Conservation (phyloP, 2,329 filamentous ascomycete genomes). For the Fusarium tanahbumbuense region DNA sequence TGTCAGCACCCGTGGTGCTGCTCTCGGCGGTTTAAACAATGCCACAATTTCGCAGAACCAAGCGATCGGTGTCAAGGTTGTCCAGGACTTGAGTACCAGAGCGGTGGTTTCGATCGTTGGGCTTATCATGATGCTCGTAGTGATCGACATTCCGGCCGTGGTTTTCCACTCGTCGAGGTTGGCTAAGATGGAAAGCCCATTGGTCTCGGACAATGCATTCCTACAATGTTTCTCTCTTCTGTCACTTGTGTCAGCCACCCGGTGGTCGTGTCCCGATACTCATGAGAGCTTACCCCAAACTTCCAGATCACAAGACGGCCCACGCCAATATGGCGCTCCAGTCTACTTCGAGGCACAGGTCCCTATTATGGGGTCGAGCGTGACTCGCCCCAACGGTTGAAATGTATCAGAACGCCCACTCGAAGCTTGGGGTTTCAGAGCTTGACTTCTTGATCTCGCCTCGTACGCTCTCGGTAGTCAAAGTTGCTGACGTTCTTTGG, state of each 20-base stretch:
- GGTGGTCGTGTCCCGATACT: conserved; percentile 12
- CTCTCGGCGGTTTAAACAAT: conserved; percentile 39
- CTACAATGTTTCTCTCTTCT: conserved; percentile 34
- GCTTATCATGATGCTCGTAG: conserved; percentile 51
- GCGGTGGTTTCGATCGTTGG: conserved; percentile 46
- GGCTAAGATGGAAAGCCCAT: conserved; percentile 49
- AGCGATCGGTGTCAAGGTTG: conserved; percentile 39
- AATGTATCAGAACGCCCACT: conserved; percentile 54
- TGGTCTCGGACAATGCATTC: conserved; percentile 51
- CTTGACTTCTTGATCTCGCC: neutral
- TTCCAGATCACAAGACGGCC: conserved; percentile 50
- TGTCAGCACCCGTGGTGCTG: conserved; percentile 50
- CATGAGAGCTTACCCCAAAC: conserved; percentile 44
- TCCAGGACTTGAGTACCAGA: conserved; percentile 46
- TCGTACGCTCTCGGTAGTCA: conserved; percentile 47
- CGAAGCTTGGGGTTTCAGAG: conserved; percentile 18
- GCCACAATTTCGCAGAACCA: conserved; percentile 35
- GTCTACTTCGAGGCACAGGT: conserved; percentile 52
- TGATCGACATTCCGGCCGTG: conserved; percentile 50
- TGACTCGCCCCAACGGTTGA: conserved; percentile 46
- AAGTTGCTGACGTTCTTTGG: conserved; percentile 56
- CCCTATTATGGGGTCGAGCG: conserved; percentile 44
- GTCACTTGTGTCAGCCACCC: neutral
- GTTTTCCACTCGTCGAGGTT: conserved; percentile 49
- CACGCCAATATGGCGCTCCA: conserved; percentile 54